A percentile compares a stretch with the other conserved stretches of the same genome.
Conservation (phyloP, 176 grass and related monocot species). For the Leersia perrieri region DNA sequence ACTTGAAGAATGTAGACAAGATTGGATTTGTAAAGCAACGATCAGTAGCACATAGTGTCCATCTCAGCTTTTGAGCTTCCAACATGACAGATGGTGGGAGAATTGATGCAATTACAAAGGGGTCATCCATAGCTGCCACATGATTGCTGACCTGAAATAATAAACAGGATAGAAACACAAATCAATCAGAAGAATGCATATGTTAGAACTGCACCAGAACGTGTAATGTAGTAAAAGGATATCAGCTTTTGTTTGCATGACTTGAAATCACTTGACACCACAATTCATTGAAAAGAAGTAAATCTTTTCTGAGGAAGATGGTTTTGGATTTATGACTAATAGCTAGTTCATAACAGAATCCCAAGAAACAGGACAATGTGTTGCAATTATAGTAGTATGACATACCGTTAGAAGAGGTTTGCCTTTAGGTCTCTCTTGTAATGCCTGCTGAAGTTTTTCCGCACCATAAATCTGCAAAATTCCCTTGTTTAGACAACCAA, state of each 20-base stretch:
- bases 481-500: slow-evolving; percentile 27
- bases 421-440: slow-evolving; percentile 68
- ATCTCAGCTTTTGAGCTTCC: slow-evolving; percentile 78
- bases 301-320: background rate
- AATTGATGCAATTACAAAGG: slow-evolving; percentile 83
- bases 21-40: slow-evolving; percentile 87
- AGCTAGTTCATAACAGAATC: background rate
- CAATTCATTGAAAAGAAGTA: background rate
- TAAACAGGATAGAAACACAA: background rate
- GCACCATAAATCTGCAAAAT: slow-evolving; percentile 82
- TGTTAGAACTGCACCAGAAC: background rate
- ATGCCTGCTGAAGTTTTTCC: slow-evolving; percentile 77
- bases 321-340: background rate
- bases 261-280: background rate
- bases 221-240: background rate
- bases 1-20: slow-evolving; percentile 79
- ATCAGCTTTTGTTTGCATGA: background rate
- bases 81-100: slow-evolving; percentile 75
- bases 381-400: background rate
- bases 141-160: slow-evolving; percentile 91
- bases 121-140: slow-evolving; percentile 91
- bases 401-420: slow-evolving; percentile 80
- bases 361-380: background rate
- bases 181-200: background rate
- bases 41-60: slow-evolving; percentile 93